Conservation (phyloP, 768 basidiomycete genomes). For the Termitomyces sp. region DNA sequence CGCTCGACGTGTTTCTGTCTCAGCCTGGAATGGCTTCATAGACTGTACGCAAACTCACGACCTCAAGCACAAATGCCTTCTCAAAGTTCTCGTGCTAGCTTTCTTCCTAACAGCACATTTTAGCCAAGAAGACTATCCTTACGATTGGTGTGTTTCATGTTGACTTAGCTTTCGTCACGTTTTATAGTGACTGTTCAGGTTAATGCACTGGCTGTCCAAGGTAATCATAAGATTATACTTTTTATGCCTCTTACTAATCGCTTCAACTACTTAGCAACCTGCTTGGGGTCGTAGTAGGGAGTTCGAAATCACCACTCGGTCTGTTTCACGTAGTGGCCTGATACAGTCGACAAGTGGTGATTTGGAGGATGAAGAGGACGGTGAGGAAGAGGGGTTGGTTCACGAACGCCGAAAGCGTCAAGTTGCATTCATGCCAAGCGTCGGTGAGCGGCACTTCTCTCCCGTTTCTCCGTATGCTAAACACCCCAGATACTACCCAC, state of each 20-base stretch:
- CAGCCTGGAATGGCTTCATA: conserved; percentile 86
- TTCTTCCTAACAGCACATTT: conserved; percentile 91
- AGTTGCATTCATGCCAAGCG: conserved; percentile 82
- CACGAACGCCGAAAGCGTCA: conserved; percentile 71
- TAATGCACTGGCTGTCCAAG: conserved; percentile 89
- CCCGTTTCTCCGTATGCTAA: conserved; percentile 5
- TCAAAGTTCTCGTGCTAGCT: conserved; percentile 31
- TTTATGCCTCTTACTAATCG: neutral
- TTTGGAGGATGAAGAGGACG: conserved; percentile 70
- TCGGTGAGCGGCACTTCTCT: conserved; percentile 43
- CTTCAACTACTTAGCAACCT: conserved; percentile 56
- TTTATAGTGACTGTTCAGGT: conserved; percentile 34
- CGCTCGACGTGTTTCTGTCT: conserved; percentile 71
- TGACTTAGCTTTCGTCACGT: conserved; percentile 3
- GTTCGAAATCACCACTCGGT: conserved; percentile 84
- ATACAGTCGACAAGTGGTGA: conserved; percentile 69
- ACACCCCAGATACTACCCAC: conserved; percentile 66
- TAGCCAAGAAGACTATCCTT: conserved; percentile 82
- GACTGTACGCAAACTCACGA: conserved; percentile 51
- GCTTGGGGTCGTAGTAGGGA: conserved; percentile 86
- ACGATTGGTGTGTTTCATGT: conserved; percentile 57
- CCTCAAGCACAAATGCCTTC: neutral
- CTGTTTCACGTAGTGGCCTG: conserved; percentile 57
- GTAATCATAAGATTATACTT: conserved; percentile 23
- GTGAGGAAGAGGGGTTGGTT: conserved; percentile 47